Base-by-base conservation (phyloP, 176 grass and related monocot species). In the Oryza longistaminata region DNA sequence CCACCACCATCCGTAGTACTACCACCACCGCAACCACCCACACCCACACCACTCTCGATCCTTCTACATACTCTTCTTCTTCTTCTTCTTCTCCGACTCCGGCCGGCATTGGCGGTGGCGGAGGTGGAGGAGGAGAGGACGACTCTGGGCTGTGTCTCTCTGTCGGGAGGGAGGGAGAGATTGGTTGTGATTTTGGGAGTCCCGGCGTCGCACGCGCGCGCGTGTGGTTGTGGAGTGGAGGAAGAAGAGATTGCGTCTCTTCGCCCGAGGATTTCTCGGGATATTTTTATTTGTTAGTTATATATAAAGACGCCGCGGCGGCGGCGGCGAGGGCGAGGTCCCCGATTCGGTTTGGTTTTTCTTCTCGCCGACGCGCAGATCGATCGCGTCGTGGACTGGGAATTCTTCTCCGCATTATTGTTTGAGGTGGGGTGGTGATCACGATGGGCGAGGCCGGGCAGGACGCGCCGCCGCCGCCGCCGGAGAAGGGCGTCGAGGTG, bases 361-460 rank as follows among this genome's bases (percentile, higher is more conserved):
- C 34, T 2, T 37, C 21, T 25, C 34, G 73, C 34, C 66, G 34
- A 50, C 75, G 78, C 75, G 71, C 19, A 26, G 34, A 34, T 37
- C 35, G 58, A 8, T 22, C 64, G 60, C 61, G 12, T 16, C 74
- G 11, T 55, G 10, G 17, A 12, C 21, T 1, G 42, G 42, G 3
- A 78, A 65, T 79, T 73, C 78, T 35, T 71, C 85, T 71, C 85
- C 9, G 70, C 33, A 69, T 78, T 73, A 35, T 52, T 12, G 11
- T 11, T 13, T 49, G 46, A 49, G 46, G 29, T 6, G 33, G 2
- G 73, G 34, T 16, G 26, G 46, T 15, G 46, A 49, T 3, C 3
- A 60, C 10, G 62, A 97, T 98, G 96, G 96, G 93, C 15, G 90
- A 91, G 70, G 94, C 86, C 79, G 83, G 80, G 44, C 55, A 81